phyloP scores from a whole-genome alignment of 495 filamentous ascomycete species.

The Talaromyces adpressus region DNA sequence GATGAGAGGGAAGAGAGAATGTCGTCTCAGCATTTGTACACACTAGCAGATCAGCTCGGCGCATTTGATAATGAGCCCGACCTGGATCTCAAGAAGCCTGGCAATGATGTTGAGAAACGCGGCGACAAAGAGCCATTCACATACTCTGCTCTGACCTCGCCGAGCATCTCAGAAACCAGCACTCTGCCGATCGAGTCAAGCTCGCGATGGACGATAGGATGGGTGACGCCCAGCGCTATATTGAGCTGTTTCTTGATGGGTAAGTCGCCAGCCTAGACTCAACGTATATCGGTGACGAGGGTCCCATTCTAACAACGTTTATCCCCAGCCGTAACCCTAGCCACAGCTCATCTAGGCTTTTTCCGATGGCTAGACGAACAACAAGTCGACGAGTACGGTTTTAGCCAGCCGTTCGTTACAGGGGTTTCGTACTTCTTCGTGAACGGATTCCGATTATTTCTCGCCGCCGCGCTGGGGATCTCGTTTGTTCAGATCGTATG shows the following conservation, averaged over 20 bases:
- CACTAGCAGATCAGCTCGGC: constrained; percentile 1
- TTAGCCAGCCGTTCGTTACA: constrained; percentile 10
- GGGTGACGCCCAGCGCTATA: constrained; percentile 10
- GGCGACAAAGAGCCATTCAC: neutral
- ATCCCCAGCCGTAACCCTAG: constrained; percentile 5
- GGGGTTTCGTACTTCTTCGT: constrained; percentile 9
- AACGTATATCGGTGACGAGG: neutral
- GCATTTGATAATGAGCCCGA: neutral
- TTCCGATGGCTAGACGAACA: constrained; percentile 10
- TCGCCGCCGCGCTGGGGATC: constrained; percentile 7
- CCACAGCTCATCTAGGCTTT: constrained; percentile 8
- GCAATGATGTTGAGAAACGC: neutral
- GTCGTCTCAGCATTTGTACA: neutral
- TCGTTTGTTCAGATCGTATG: constrained; percentile 11
- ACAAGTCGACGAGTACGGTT: neutral
- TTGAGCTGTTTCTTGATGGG: constrained; percentile 10
- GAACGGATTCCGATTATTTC: constrained; percentile 11
- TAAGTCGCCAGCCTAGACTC: neutral
- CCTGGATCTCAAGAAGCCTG: neutral
- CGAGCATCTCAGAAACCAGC: neutral
- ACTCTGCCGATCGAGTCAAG: neutral
- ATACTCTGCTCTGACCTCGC: neutral
- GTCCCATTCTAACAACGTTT: neutral
- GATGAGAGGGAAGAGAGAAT: neutral
- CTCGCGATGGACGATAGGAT: constrained; percentile 10